A percentile compares a stretch with the other conserved stretches of the same genome.
Conservation (phyloP, 805 yeast species). For the Ogataea corticis region DNA sequence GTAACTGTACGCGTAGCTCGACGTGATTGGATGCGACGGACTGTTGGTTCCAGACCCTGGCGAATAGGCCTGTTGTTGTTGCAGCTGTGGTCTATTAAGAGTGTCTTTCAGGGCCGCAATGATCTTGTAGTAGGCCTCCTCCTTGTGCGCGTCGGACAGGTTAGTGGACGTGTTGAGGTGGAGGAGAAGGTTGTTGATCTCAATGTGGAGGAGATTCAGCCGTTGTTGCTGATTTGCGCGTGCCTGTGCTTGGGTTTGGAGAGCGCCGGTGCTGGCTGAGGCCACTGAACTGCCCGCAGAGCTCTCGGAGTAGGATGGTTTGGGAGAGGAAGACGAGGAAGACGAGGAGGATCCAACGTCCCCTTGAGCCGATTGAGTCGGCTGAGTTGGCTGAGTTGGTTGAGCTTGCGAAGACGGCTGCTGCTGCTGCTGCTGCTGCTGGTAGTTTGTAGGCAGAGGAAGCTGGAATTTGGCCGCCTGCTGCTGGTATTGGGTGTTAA, state of each 20-base stretch:
- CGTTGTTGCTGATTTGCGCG: conserved; percentile 17
- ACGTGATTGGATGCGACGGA: conserved; percentile 17
- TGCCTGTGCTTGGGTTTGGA: conserved; percentile 7
- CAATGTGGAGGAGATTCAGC: conserved; percentile 27
- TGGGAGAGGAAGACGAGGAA: conserved; percentile 24
- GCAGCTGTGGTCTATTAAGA: conserved; percentile 11
- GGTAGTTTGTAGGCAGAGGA: conserved; percentile 25
- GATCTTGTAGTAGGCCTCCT: conserved; percentile 27
- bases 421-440: conserved; percentile 8
- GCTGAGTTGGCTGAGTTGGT: too few relatives aligned
- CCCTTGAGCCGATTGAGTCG: conserved; percentile 18
- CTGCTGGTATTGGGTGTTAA: conserved; percentile 17
- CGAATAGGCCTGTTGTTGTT: conserved; percentile 15
- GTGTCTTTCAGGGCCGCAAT: conserved; percentile 25
- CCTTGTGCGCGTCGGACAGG: conserved; percentile 26
- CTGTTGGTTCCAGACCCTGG: conserved; percentile 23
- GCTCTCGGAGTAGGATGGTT: conserved; percentile 16
- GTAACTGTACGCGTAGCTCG: conserved; percentile 14
- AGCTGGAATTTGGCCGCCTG: conserved; percentile 23
- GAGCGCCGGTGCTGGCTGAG: neutral
- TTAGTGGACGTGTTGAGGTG: conserved; percentile 26
- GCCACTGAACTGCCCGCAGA: neutral
- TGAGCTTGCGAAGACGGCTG: conserved; percentile 8
- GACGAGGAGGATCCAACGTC: conserved; percentile 26
- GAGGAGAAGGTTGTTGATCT: conserved; percentile 30